A percentile compares a stretch with the other conserved stretches of the same genome.
Conservation (phyloP, 2,329 filamentous ascomycete genomes). For the Colletotrichum navitas region DNA sequence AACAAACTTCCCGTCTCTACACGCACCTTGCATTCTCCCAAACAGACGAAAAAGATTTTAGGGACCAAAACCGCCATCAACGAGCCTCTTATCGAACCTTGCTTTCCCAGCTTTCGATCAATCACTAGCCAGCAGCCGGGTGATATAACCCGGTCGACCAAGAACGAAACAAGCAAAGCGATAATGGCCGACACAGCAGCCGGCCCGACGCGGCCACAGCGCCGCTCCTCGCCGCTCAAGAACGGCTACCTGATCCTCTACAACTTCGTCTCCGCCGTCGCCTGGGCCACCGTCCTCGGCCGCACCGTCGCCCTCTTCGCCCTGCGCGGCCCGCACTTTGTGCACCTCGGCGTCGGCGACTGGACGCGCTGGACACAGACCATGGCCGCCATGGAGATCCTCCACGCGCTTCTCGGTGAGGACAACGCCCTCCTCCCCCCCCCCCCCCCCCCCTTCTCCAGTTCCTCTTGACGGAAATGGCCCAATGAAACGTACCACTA, state of each 20-base stretch:
- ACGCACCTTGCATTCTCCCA: not conserved
- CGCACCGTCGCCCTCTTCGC: slow-evolving; percentile 71
- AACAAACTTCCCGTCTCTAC: slow-evolving; percentile 30
- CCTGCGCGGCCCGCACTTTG: slow-evolving; percentile 66
- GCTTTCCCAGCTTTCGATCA: not conserved
- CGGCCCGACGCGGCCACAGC: slow-evolving; percentile 41
- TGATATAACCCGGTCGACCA: not conserved
- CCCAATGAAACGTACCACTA: slow-evolving; percentile 7
- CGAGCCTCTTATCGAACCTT: not conserved
- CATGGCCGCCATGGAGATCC: slow-evolving; percentile 82
- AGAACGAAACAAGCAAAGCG: not conserved
- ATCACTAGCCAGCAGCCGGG: not conserved
- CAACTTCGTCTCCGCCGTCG: slow-evolving; percentile 81
- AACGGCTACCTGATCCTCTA: slow-evolving; percentile 84
- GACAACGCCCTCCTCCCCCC: slow-evolving; percentile 15
- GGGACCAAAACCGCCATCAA: no score
- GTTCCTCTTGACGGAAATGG: not conserved
- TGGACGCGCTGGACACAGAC: slow-evolving; percentile 88
- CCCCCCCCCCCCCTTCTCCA: not conserved
- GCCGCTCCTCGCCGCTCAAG: slow-evolving; percentile 60
- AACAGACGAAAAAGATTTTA: not conserved
- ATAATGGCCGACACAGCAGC: slow-evolving; percentile 42
- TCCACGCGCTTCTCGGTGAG: slow-evolving; percentile 83
- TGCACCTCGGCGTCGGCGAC: slow-evolving; percentile 72
- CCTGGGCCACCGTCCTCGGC: slow-evolving; percentile 84